Conservation (phyloP, 331 rosid species). For the Telfairia occidentalis region DNA sequence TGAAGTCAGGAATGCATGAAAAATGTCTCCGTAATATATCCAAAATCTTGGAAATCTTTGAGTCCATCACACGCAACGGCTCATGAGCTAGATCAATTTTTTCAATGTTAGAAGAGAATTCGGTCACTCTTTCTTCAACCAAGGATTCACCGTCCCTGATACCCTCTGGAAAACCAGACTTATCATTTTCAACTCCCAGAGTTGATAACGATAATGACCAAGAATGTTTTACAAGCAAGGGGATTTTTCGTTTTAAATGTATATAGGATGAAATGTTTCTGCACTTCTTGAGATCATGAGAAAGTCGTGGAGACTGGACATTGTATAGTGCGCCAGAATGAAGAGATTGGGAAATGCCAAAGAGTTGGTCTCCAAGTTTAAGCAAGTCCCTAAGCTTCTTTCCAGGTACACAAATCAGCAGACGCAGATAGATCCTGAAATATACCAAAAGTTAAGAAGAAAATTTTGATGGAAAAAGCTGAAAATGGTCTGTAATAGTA, state of each 20-base stretch:
- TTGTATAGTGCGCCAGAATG: slow-evolving; percentile 56
- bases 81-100: slow-evolving; percentile 38
- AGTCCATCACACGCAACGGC: slow-evolving; percentile 83
- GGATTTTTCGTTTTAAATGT: slow-evolving; percentile 59
- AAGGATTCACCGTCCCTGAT: slow-evolving; percentile 46
- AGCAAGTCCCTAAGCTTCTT: slow-evolving; percentile 76
- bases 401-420: slow-evolving; percentile 81
- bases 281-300: slow-evolving; percentile 49
- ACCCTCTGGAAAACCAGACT: slow-evolving; percentile 44
- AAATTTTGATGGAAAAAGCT: background rate
- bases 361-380: slow-evolving; percentile 52
- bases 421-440: slow-evolving; percentile 84
- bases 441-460: slow-evolving; percentile 5
- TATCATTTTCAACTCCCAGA: slow-evolving; percentile 35
- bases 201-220: slow-evolving; percentile 84
- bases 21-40: slow-evolving; percentile 56
- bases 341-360: slow-evolving; percentile 60
- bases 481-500: background rate
- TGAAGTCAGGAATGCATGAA: slow-evolving; percentile 84
- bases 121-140: slow-evolving; percentile 47
- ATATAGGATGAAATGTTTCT: slow-evolving; percentile 55
- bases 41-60: slow-evolving; percentile 69
- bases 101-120: slow-evolving; percentile 28
- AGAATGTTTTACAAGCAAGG: slow-evolving; percentile 71
- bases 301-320: slow-evolving; percentile 58